These are phyloP conservation scores for Chlorella sp. DNA, from an alignment of 139 green algal genomes.

Conservation along the genomic window DNA sequence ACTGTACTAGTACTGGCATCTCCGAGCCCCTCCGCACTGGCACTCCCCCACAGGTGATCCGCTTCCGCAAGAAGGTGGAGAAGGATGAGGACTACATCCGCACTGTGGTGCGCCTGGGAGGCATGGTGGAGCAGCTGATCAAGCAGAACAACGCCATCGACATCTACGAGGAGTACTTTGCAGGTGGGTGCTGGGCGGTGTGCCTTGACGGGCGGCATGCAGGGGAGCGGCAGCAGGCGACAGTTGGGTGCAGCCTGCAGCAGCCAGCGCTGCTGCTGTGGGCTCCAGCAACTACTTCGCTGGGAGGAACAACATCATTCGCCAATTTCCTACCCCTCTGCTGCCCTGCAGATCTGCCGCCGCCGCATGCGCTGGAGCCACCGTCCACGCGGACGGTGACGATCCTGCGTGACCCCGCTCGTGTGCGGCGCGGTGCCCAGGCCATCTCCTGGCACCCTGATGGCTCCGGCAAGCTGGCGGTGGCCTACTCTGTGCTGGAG, in stretches of 20 bases:
- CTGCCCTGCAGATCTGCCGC: conserved; percentile 31
- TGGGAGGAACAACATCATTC: too few relatives aligned
- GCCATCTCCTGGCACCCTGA: conserved; percentile 90
- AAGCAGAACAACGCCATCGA: conserved; percentile 97
- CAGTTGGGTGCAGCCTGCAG: not conserved
- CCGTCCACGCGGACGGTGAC: conserved; percentile 76
- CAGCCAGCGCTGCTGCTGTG: not conserved
- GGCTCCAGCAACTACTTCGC: too few relatives aligned
- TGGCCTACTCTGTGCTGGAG: conserved; percentile 85
- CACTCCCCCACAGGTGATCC: conserved; percentile 56
- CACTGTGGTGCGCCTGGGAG: conserved; percentile 75
- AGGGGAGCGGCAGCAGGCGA: not conserved
- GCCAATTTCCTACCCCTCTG: not conserved
- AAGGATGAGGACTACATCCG: conserved; percentile 97
- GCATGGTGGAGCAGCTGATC: conserved; percentile 80
- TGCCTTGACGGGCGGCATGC: not conserved
- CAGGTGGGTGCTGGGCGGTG: not conserved
- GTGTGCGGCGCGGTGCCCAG: conserved; percentile 67
- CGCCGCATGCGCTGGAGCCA: conserved; percentile 23
- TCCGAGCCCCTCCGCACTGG: too few relatives aligned
- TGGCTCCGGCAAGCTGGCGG: conserved; percentile 63
- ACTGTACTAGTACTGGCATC: too few relatives aligned
- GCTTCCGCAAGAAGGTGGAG: conserved; percentile 84
- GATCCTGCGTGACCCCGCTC: conserved; percentile 84
- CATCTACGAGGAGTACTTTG: conserved; percentile 97